Conservation (phyloP, 495 filamentous ascomycete genomes). For the Lasiosphaeria hispida region DNA sequence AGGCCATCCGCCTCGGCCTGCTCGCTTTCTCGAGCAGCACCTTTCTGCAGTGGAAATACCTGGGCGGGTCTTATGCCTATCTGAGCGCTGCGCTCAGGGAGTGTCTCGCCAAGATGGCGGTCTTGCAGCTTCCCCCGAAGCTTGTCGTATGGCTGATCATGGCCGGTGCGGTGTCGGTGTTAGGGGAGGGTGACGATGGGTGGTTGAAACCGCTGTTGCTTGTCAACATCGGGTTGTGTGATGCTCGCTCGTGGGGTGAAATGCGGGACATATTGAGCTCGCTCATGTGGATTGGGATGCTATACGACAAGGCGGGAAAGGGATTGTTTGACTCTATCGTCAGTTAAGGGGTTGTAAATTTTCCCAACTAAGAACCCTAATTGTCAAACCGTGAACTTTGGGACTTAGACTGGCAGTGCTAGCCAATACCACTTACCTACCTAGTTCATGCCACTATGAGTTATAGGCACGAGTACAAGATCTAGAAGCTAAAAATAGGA, state of each 20-base stretch:
- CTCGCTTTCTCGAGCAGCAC: conserved; percentile 37
- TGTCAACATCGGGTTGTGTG: conserved; percentile 22
- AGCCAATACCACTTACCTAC: no score
- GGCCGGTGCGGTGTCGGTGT: conserved; percentile 34
- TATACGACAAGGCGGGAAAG: conserved; percentile 35
- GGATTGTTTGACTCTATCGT: conserved; percentile 7
- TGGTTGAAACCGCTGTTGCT: conserved; percentile 31
- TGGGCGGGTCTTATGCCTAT: conserved; percentile 26
- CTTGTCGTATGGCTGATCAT: conserved; percentile 40
- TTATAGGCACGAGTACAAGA: no score
- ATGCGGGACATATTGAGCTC: conserved; percentile 26
- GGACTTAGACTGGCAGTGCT: no score
- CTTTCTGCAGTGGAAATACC: conserved; percentile 40
- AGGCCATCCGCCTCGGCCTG: conserved; percentile 40
- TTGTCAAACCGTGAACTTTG: no score
- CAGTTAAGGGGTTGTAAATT: not conserved
- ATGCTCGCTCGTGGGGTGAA: conserved; percentile 26
- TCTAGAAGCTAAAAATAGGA: no score
- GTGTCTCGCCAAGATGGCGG: conserved; percentile 6
- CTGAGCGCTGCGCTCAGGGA: conserved; percentile 21
- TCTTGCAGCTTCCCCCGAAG: not conserved
- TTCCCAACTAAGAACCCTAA: no score
- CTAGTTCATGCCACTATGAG: no score
- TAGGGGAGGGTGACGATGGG: conserved; percentile 22
- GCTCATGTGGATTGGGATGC: conserved; percentile 36